Base-by-base conservation (phyloP, 1,139 yeast genomes). In the Yamadazyma mexicana region DNA sequence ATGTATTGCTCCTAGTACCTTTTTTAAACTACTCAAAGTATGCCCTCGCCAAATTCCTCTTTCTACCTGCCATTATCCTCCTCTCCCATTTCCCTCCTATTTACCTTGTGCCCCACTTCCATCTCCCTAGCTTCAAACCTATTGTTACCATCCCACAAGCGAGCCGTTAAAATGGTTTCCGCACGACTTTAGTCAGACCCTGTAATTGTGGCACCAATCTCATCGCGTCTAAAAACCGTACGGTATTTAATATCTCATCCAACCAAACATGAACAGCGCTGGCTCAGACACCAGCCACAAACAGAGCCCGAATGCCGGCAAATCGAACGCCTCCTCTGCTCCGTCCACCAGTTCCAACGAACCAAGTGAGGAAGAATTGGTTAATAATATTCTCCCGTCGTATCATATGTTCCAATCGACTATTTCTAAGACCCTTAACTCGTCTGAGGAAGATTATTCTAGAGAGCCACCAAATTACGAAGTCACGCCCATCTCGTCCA, bases 361-460 rank as follows among this genome's bases (percentile, higher is more conserved):
- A 22, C 14, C 17, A 5, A 20, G 5, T 20, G 68, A 57, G 15
- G 68, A 64, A 39, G 64, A 62, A 28, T 57, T 67, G 29, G 46
- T 72, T 34, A 68, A 61, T 45, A 68, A 69, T 42, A 72, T 72
- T 28, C 59, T 72, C 10, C 77, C 77, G 1, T 69, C 75, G 11
- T 72, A 72, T 48, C 71, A 70, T 34, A 71, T 72, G 76, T 70
- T 64, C 53, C 71, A 69, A 49, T 56, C 71, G 29, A 72, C 77
- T 10, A 60, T 72, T 9, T 65, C 72, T 31, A 66, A 67, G 45
- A 60, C 61, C 17, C 47, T 72, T 37, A 61, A 65, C 2, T 70
- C 71, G 3, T 55, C 64, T 3, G 61, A 68, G 35, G 77, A 71
- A 46, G 70, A 68, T 49, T 72, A 59, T 50, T 49, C 61, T 5